These are phyloP conservation scores for Pleurotus sapidus DNA, from an alignment of 768 basidiomycete genomes.

Conservation along the genomic window DNA sequence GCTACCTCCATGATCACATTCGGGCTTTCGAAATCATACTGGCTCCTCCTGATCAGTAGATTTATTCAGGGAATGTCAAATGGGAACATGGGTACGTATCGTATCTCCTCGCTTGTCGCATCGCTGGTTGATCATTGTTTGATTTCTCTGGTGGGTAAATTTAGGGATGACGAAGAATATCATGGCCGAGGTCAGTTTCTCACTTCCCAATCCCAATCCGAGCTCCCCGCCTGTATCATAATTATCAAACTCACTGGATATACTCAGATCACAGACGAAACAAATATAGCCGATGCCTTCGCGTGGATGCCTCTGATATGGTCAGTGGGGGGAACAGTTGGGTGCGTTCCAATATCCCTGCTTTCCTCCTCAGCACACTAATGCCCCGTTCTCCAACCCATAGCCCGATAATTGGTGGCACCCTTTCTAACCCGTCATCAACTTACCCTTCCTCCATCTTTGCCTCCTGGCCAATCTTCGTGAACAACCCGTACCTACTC, in stretches of 20 bases:
- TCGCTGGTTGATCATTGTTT: background rate
- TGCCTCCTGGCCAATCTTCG: conserved; percentile 15
- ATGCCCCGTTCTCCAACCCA: background rate
- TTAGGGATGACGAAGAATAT: conserved; percentile 20
- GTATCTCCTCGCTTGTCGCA: background rate
- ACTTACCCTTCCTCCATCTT: conserved; percentile 23
- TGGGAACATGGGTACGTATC: conserved; percentile 33
- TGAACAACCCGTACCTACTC: conserved; percentile 32
- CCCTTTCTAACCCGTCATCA: conserved; percentile 26
- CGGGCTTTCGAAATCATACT: conserved; percentile 29
- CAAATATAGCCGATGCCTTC: conserved; percentile 21
- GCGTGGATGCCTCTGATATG: conserved; percentile 21
- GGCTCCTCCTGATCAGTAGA: conserved; percentile 24
- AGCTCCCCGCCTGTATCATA: background rate
- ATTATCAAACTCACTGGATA: background rate
- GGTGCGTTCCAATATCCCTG: background rate
- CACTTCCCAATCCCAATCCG: no score
- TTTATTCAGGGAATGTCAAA: conserved; percentile 32
- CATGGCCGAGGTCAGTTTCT: conserved; percentile 14
- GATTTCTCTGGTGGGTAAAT: background rate
- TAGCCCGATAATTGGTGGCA: conserved; percentile 28
- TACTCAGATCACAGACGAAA: conserved; percentile 14
- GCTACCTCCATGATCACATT: conserved; percentile 27
- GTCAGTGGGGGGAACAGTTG: conserved; percentile 13
- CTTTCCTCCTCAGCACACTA: background rate